These are phyloP conservation scores for Salix arbutifolia DNA, from an alignment of 345 rosid genomes.

Conservation along the genomic window DNA sequence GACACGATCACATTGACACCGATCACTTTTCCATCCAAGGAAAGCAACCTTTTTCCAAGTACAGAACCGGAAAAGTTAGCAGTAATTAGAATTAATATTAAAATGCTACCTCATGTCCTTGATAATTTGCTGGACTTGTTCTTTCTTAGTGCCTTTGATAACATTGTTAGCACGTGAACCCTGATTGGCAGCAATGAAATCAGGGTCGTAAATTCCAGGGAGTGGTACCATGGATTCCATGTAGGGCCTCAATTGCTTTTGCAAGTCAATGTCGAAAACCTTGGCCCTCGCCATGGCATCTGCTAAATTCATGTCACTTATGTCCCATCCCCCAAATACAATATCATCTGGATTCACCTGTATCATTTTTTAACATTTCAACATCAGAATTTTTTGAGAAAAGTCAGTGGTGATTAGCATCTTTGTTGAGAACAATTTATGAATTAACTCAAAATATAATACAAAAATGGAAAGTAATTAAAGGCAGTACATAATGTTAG, in stretches of 20 bases:
- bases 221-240: conserved; percentile 94
- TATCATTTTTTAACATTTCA: neutral
- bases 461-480: neutral
- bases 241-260: conserved; percentile 89
- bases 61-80: neutral
- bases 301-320: conserved; percentile 90
- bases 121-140: conserved; percentile 71
- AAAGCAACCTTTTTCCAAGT: neutral
- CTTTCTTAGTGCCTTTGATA: conserved; percentile 80
- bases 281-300: conserved; percentile 95
- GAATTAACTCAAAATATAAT: neutral
- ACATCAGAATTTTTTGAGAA: neutral
- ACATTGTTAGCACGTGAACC: conserved; percentile 86
- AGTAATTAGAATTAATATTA: neutral
- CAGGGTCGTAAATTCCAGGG: conserved; percentile 83
- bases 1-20: neutral
- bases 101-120: conserved; percentile 72
- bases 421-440: neutral
- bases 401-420: neutral
- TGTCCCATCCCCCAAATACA: conserved; percentile 99
- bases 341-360: conserved; percentile 91
- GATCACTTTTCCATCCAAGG: neutral
- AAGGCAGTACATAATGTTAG: neutral
- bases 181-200: conserved; percentile 97
- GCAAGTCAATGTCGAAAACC: conserved; percentile 87